phyloP scores from a whole-genome alignment of 2,329 filamentous ascomycete genomes.

The Penicillium verrucosum region DNA sequence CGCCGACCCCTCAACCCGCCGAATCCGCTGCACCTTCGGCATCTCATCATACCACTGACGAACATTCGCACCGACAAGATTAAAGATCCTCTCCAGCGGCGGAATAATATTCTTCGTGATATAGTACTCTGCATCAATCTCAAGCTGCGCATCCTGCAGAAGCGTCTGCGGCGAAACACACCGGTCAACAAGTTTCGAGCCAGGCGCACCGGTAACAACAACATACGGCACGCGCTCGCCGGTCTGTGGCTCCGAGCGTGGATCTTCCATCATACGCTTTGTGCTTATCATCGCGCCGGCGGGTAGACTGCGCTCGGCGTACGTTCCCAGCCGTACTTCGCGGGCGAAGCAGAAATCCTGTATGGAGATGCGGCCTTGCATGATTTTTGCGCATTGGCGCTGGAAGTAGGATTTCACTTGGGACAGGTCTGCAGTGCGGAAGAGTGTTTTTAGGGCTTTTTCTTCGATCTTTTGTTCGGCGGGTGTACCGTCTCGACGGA shows the following conservation, averaged over 20 bases:
- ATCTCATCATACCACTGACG: slow-evolving; percentile 93
- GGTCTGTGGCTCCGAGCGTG: slow-evolving; percentile 84
- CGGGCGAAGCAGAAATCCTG: slow-evolving; percentile 95
- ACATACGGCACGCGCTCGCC: slow-evolving; percentile 95
- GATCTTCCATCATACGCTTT: slow-evolving; percentile 80
- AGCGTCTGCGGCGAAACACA: slow-evolving; percentile 85
- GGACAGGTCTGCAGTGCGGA: slow-evolving; percentile 83
- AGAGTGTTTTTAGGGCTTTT: slow-evolving; percentile 81
- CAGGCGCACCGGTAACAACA: slow-evolving; percentile 82
- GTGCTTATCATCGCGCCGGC: slow-evolving; percentile 87
- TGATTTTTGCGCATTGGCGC: slow-evolving; percentile 84
- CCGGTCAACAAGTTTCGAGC: slow-evolving; percentile 79
- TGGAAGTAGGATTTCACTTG: slow-evolving; percentile 90
- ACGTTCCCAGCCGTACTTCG: slow-evolving; percentile 86
- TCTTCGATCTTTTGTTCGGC: slow-evolving; percentile 97
- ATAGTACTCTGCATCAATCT: slow-evolving; percentile 93
- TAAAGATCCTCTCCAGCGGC: slow-evolving; percentile 93
- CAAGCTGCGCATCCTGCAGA: slow-evolving; percentile 69
- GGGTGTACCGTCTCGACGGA: slow-evolving; percentile 88
- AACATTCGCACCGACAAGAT: slow-evolving; percentile 89
- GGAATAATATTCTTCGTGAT: slow-evolving; percentile 94
- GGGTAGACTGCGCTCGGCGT: slow-evolving; percentile 77
- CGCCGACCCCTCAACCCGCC: slow-evolving; percentile 53
- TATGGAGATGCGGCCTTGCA: slow-evolving; percentile 80
- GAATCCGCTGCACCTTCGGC: slow-evolving; percentile 80